phyloP scores from a whole-genome alignment of 106 monocot species.

The Amphibolis antarctica region DNA sequence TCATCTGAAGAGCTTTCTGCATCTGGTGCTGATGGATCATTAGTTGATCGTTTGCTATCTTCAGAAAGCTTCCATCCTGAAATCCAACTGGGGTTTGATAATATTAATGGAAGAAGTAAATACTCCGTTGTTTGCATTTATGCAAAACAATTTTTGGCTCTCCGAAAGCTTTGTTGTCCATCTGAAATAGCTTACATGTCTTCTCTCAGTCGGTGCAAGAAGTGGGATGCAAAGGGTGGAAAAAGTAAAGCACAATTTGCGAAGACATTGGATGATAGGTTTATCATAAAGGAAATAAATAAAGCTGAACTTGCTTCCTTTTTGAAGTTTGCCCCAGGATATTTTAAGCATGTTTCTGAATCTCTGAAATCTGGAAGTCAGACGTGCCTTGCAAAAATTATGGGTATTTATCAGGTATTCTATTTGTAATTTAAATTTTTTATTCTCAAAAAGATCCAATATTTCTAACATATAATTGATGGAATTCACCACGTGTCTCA shows the following conservation, averaged over 20 bases:
- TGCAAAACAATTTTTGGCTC: constrained; percentile 62
- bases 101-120: constrained; percentile 40
- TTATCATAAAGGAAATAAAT: constrained; percentile 94
- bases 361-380: constrained; percentile 70
- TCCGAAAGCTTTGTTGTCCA: constrained; percentile 71
- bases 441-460: too few species aligned
- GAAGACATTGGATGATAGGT: constrained; percentile 92
- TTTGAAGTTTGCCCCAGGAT: constrained; percentile 75
- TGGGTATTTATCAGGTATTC: constrained; percentile 86
- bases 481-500: too few species aligned
- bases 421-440: background rate
- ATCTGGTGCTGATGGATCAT: constrained; percentile 23
- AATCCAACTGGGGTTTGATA: constrained; percentile 24
- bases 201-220: constrained; percentile 76
- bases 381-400: constrained; percentile 88
- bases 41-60: constrained; percentile 26
- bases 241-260: constrained; percentile 95
- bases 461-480: too few species aligned
- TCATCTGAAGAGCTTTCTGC: constrained; percentile 40
- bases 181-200: constrained; percentile 81
- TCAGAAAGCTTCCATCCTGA: constrained; percentile 51
- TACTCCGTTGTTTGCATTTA: constrained; percentile 65
- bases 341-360: constrained; percentile 57
- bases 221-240: constrained; percentile 96
- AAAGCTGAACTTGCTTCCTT: constrained; percentile 86